phyloP scores from a whole-genome alignment of 2,329 filamentous ascomycete species.

The Diaporthe australafricana region DNA sequence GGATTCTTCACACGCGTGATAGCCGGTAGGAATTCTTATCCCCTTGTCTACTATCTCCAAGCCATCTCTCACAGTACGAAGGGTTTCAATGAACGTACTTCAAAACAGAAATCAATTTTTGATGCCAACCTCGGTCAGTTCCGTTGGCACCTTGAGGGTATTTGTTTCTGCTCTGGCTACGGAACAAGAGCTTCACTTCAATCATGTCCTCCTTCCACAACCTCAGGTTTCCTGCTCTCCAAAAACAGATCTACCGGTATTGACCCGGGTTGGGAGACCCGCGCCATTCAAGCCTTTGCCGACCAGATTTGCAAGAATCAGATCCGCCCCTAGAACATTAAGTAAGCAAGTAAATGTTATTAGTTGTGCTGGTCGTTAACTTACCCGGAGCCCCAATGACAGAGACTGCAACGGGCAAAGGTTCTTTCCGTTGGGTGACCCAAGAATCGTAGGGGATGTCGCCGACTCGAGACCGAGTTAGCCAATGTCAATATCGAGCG shows the following conservation, averaged over 20 bases:
- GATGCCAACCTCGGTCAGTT: no score
- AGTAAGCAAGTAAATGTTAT: neutral
- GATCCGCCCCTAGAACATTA: neutral
- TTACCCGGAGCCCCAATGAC: neutral
- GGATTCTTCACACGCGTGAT: no score
- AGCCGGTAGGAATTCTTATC: no score
- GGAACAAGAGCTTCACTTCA: no score
- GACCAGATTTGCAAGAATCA: neutral
- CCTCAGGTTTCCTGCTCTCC: neutral
- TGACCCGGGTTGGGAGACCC: conserved; percentile 1
- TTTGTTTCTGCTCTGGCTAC: no score
- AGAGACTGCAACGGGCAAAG: conserved; percentile 6
- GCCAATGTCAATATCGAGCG: neutral
- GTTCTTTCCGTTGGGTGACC: neutral
- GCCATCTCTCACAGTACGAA: no score
- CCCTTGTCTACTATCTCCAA: no score
- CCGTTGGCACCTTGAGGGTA: no score
- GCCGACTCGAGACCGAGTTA: neutral
- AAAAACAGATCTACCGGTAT: neutral
- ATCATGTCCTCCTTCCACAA: no score
- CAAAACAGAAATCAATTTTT: no score
- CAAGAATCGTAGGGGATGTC: neutral
- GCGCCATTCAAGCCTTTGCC: neutral
- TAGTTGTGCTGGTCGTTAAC: no score
- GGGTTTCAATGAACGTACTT: no score